Percentiles rank a stretch among this genome's conserved stretches.
These are phyloP conservation scores for Mycena floridula DNA, from an alignment of 768 basidiomycete genomes.

Conservation along the genomic window DNA sequence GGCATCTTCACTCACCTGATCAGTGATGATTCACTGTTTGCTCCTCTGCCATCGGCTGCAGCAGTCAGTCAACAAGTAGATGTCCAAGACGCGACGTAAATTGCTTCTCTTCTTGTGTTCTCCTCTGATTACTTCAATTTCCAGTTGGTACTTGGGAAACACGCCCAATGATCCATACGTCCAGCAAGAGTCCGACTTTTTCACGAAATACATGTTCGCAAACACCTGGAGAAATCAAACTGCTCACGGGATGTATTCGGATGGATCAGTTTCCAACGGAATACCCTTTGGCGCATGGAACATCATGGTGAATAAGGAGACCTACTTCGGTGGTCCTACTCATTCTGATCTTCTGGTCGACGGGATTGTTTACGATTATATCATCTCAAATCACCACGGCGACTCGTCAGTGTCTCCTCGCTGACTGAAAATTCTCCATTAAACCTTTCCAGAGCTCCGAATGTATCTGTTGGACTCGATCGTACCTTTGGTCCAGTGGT, in stretches of 20 bases:
- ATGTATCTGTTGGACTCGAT: constrained; percentile 21
- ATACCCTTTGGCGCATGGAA: not conserved
- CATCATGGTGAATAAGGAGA: not conserved
- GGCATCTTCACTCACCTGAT: constrained; percentile 13
- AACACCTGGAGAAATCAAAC: not conserved
- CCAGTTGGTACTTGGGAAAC: not conserved
- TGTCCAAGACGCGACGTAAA: constrained; percentile 11
- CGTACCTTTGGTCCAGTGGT: constrained; percentile 18
- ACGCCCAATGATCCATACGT: not conserved
- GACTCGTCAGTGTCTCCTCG: constrained; percentile 6
- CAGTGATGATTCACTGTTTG: constrained; percentile 8
- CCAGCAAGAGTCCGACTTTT: not conserved
- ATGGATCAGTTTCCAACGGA: not conserved
- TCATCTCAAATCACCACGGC: constrained; percentile 9
- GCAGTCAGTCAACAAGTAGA: constrained; percentile 8
- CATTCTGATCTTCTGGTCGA: constrained; percentile 8
- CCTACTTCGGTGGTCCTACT: not conserved
- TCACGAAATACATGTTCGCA: constrained; percentile 1
- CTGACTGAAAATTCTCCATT: not conserved
- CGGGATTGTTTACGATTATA: constrained; percentile 5
- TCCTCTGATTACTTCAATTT: not conserved
- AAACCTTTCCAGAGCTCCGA: constrained; percentile 10
- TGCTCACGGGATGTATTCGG: not conserved
- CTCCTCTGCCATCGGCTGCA: constrained; percentile 9
- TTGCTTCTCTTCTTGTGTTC: not conserved